Conservation (phyloP, 306 rosid genomes). For the Lathyrus tuberosus region DNA sequence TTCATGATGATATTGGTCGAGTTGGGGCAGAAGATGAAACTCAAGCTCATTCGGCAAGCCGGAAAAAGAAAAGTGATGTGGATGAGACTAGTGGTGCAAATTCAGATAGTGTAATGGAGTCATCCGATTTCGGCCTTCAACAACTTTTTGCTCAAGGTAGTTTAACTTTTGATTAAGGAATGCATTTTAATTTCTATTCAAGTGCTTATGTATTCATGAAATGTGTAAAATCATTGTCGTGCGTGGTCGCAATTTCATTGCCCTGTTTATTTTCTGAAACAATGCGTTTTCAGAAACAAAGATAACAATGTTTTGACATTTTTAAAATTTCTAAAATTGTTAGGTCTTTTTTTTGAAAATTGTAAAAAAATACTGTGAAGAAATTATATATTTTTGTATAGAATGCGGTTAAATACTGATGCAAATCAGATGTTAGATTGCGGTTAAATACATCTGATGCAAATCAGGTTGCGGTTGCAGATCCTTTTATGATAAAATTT, state of each 20-base stretch:
- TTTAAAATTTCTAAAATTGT: too few species aligned
- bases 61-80: not conserved
- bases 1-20: not conserved
- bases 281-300: too few species aligned
- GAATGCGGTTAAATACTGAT: too few species aligned
- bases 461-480: not conserved
- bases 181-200: constrained; percentile 1
- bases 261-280: too few species aligned
- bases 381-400: too few species aligned
- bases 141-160: constrained; percentile 36
- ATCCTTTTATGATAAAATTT: too few species aligned
- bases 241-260: too few species aligned
- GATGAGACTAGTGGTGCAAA: not conserved
- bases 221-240: not conserved
- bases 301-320: too few species aligned
- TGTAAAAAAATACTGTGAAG: too few species aligned
- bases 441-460: too few species aligned
- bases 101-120: constrained; percentile 21
- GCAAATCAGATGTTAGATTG: too few species aligned
- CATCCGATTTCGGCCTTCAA: not conserved
- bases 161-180: not conserved
- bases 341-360: too few species aligned
- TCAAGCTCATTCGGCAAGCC: not conserved
- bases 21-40: constrained; percentile 15
- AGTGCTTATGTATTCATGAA: not conserved